Evolutionary conservation across 352 stramenopile genomes (phyloP).

Genomic region (Pilasporangium apinafurcum): DNA sequence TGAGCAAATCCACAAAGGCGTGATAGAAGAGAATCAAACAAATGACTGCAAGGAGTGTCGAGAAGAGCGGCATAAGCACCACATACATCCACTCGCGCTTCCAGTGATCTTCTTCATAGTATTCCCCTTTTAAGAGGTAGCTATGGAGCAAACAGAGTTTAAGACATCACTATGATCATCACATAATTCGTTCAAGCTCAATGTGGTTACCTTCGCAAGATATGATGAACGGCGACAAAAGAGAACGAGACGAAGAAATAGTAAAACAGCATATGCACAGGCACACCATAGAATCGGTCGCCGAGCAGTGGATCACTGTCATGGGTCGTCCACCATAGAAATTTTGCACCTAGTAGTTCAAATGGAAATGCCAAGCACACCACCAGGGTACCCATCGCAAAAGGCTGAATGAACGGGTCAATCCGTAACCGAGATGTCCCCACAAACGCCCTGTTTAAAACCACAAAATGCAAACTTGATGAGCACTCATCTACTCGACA

Average conservation of each 20-base stretch:
- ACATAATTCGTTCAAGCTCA: not conserved
- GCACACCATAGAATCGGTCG: conserved; percentile 56
- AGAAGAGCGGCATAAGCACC: conserved; percentile 45
- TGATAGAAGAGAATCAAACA: conserved; percentile 69
- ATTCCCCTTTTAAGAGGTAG: conserved; percentile 41
- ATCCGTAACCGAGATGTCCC: conserved; percentile 59
- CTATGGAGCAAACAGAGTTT: conserved; percentile 11
- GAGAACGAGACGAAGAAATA: conserved; percentile 57
- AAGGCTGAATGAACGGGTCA: conserved; percentile 63
- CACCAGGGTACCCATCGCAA: conserved; percentile 54
- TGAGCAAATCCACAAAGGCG: conserved; percentile 39
- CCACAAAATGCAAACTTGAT: not conserved
- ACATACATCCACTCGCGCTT: conserved; percentile 61
- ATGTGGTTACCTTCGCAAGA: conserved; percentile 49
- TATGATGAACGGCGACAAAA: conserved; percentile 42
- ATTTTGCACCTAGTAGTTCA: conserved; percentile 72
- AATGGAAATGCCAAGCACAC: conserved; percentile 59
- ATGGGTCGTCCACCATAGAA: conserved; percentile 85
- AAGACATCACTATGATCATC: not conserved
- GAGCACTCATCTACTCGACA: too few relatives aligned
- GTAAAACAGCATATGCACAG: conserved; percentile 58
- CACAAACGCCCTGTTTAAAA: conserved; percentile 54
- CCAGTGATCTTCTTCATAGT: conserved; percentile 60
- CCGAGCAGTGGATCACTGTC: conserved; percentile 67
- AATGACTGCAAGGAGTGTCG: conserved; percentile 36